Percentiles rank a stretch among this genome's conserved stretches.
phyloP scores from a whole-genome alignment of 1,139 yeast genomes.

The Sugiyamaella japonica region DNA sequence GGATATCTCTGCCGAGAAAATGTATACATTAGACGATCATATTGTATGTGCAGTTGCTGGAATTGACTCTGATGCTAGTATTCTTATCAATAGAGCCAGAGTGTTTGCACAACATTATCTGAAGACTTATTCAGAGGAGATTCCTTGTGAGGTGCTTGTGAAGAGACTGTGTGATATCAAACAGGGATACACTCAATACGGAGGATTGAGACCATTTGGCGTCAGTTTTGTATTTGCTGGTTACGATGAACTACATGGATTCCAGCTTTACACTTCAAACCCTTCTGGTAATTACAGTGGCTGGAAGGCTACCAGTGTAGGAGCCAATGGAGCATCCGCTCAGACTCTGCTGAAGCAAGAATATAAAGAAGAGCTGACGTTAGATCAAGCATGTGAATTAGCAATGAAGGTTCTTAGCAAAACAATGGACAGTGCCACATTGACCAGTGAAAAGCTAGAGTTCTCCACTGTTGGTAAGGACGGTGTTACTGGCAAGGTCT shows the following conservation, averaged over 20 bases:
- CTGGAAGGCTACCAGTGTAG: conserved; percentile 97
- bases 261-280: conserved; percentile 90
- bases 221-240: conserved; percentile 97
- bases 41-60: conserved; percentile 97
- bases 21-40: conserved; percentile 78
- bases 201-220: conserved; percentile 98
- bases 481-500: conserved; percentile 49
- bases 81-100: conserved; percentile 86
- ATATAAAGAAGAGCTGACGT: conserved; percentile 74
- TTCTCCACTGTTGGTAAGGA: conserved; percentile 72
- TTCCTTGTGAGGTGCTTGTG: conserved; percentile 88
- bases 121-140: conserved; percentile 83
- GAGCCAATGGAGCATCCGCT: conserved; percentile 95
- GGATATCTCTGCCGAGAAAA: conserved; percentile 90
- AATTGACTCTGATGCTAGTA: conserved; percentile 95
- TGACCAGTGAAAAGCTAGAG: conserved; percentile 86
- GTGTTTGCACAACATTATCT: conserved; percentile 80
- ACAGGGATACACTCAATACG: conserved; percentile 98
- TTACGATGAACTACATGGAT: conserved; percentile 83
- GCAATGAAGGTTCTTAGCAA: conserved; percentile 91
- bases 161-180: conserved; percentile 88
- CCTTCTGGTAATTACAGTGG: conserved; percentile 98
- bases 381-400: conserved; percentile 80
- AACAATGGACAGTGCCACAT: conserved; percentile 86
- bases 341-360: conserved; percentile 95